Conservation (phyloP, 176 grass and related monocot genomes). For the Cenchrus fungigraminus region DNA sequence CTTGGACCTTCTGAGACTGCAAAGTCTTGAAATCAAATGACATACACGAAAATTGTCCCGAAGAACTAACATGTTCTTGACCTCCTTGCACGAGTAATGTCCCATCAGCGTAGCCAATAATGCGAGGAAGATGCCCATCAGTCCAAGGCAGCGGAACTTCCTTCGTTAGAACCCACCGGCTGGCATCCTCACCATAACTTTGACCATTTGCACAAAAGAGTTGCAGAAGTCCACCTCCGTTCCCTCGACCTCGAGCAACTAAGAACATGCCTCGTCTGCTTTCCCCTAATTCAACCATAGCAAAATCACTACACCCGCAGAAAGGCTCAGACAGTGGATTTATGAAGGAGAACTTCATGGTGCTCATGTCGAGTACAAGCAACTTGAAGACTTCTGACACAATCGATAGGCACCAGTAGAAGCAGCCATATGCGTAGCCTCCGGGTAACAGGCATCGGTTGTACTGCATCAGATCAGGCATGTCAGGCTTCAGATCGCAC, state of each 20-base stretch:
- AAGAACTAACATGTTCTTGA: background rate
- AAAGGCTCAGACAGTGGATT: background rate
- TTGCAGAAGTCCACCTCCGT: background rate
- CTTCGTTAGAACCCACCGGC: background rate
- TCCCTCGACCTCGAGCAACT: background rate
- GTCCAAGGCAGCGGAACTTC: background rate
- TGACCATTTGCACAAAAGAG: background rate
- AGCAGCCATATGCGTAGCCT: background rate
- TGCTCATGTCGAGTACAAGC: slow-evolving; percentile 27
- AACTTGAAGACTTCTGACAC: background rate
- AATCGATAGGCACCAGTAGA: background rate
- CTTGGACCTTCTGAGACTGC: background rate
- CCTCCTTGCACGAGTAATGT: slow-evolving; percentile 14
- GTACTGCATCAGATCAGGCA: too few relatives aligned
- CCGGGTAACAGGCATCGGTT: too few relatives aligned
- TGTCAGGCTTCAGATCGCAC: background rate
- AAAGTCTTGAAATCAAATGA: slow-evolving; percentile 33
- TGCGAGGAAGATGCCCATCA: background rate
- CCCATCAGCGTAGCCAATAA: slow-evolving; percentile 25
- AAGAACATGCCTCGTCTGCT: slow-evolving; percentile 31
- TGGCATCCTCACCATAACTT: background rate
- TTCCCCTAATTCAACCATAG: slow-evolving; percentile 26
- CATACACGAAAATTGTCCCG: background rate
- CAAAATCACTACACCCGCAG: background rate
- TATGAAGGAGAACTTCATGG: slow-evolving; percentile 37